Conservation (phyloP, 306 rosid species). For the Corylus avellana region DNA sequence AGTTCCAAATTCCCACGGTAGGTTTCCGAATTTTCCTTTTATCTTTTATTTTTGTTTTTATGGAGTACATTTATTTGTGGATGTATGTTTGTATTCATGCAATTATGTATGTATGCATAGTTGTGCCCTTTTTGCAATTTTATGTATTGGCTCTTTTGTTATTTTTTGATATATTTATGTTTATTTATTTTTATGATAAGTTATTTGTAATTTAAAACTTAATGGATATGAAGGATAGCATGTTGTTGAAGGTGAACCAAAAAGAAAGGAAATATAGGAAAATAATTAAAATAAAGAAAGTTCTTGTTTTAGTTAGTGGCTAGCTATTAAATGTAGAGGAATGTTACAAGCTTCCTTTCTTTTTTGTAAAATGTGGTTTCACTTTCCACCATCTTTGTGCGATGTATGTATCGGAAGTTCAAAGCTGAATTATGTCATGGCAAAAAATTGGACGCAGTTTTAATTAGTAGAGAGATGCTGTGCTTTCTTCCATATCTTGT, state of each 20-base stretch:
- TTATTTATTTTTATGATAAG: background rate
- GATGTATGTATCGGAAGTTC: background rate
- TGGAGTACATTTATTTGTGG: background rate
- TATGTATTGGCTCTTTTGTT: background rate
- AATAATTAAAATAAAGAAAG: background rate
- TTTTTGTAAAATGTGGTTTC: background rate
- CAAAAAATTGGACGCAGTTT: too few species aligned
- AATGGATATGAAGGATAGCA: background rate
- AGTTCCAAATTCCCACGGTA: constrained; percentile 59
- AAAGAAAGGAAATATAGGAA: background rate
- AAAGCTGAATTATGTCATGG: background rate
- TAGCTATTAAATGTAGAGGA: background rate
- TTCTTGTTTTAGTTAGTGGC: background rate
- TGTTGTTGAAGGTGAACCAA: background rate
- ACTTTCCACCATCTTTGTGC: background rate
- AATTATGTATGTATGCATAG: background rate
- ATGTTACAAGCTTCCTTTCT: background rate
- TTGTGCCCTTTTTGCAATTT: background rate
- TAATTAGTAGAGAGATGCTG: too few species aligned
- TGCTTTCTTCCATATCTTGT: too few species aligned
- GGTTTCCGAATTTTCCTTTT: constrained; percentile 3
- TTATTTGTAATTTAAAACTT: background rate
- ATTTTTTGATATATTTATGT: background rate
- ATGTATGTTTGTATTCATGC: background rate
- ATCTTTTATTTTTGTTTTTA: background rate